These are phyloP conservation scores for Botrytis deweyae DNA, from an alignment of 2,329 filamentous ascomycete species.

Conservation along the genomic window DNA sequence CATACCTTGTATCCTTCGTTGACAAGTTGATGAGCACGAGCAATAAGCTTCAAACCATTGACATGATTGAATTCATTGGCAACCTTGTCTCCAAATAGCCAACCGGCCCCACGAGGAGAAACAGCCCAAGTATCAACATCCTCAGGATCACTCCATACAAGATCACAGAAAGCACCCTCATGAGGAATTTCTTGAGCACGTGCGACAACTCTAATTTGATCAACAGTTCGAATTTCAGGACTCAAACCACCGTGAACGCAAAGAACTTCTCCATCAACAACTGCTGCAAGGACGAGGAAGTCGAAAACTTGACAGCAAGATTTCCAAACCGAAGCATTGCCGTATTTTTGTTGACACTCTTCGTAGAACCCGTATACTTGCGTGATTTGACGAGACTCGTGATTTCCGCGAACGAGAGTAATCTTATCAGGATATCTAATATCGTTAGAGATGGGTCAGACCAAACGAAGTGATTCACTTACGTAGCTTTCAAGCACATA, in stretches of 20 bases:
- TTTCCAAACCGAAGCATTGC: slow-evolving; percentile 77
- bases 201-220: slow-evolving; percentile 73
- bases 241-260: slow-evolving; percentile 72
- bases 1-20: slow-evolving; percentile 72
- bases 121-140: slow-evolving; percentile 70
- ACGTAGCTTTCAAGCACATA: slow-evolving; percentile 72
- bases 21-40: slow-evolving; percentile 71
- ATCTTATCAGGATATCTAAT: slow-evolving; percentile 67
- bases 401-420: slow-evolving; percentile 71
- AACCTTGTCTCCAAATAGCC: slow-evolving; percentile 59
- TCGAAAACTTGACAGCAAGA: slow-evolving; percentile 77
- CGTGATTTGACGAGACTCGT: slow-evolving; percentile 75
- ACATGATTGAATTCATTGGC: slow-evolving; percentile 76
- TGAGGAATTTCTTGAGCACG: slow-evolving; percentile 75
- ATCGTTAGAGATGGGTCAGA: slow-evolving; percentile 24
- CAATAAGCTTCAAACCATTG: slow-evolving; percentile 69
- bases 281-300: slow-evolving; percentile 70
- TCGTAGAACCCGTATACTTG: slow-evolving; percentile 79
- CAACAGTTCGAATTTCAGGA: slow-evolving; percentile 70
- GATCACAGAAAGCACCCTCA: slow-evolving; percentile 73
- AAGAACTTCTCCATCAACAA: slow-evolving; percentile 72
- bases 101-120: slow-evolving; percentile 64
- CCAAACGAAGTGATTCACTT: slow-evolving; percentile 32
- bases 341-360: slow-evolving; percentile 74
- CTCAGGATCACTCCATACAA: slow-evolving; percentile 76